phyloP scores from a whole-genome alignment of 2,329 filamentous ascomycete genomes.

The Grosmannia serpens region DNA sequence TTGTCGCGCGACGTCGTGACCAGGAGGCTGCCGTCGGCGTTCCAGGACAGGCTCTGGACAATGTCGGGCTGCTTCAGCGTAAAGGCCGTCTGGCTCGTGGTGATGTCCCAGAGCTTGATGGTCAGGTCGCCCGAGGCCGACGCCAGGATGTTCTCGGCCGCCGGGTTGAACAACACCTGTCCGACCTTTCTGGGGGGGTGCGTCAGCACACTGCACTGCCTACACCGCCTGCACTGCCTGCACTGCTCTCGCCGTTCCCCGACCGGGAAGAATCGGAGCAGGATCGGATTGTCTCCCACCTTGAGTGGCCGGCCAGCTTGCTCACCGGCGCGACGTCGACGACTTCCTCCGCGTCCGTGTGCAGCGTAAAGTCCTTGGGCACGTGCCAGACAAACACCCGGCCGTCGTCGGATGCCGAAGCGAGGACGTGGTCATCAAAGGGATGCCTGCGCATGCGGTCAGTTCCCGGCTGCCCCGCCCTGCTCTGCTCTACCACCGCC shows the following conservation, averaged over 20 bases:
- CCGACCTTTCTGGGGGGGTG: slow-evolving; percentile 70
- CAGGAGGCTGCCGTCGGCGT: slow-evolving; percentile 72
- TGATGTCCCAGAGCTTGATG: slow-evolving; percentile 92
- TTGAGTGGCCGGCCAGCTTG: slow-evolving; percentile 77
- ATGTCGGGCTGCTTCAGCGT: slow-evolving; percentile 81
- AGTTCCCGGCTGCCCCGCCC: background rate
- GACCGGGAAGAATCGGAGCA: background rate
- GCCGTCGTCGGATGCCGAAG: slow-evolving; percentile 90
- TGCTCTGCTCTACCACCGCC: too few species aligned
- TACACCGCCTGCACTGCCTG: too few species aligned
- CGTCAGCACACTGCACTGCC: slow-evolving; percentile 3
- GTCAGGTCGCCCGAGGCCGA: slow-evolving; percentile 91
- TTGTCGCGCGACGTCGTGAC: slow-evolving; percentile 96
- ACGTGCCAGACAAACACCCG: slow-evolving; percentile 97
- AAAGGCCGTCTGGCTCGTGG: slow-evolving; percentile 61
- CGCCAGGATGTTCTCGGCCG: slow-evolving; percentile 88
- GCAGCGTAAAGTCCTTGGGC: slow-evolving; percentile 72
- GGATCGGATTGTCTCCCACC: slow-evolving; percentile 37
- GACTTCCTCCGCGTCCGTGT: slow-evolving; percentile 75
- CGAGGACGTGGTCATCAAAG: slow-evolving; percentile 87
- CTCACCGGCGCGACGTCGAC: slow-evolving; percentile 68
- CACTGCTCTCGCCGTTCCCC: background rate
- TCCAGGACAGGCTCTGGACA: slow-evolving; percentile 93
- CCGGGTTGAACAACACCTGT: slow-evolving; percentile 94
- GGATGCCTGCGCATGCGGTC: slow-evolving; percentile 57